Conservation (phyloP, 768 basidiomycete genomes). For the Leccinum truebloodii region DNA sequence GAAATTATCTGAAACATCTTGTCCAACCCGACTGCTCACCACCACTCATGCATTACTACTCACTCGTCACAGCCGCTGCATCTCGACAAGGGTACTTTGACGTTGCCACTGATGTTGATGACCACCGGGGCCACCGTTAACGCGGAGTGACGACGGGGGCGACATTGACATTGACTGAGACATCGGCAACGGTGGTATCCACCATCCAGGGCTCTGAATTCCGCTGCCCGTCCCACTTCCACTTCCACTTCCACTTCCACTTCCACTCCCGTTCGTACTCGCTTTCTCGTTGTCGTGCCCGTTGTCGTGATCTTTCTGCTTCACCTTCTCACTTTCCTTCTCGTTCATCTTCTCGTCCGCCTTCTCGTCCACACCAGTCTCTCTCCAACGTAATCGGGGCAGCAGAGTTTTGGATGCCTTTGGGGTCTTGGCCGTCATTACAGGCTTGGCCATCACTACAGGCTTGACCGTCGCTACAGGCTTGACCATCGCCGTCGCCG, state of each 20-base stretch:
- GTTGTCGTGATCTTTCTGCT: not conserved
- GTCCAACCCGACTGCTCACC: no score
- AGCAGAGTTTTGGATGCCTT: not conserved
- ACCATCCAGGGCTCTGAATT: not conserved
- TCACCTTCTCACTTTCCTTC: not conserved
- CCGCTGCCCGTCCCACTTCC: not conserved
- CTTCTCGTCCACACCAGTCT: not conserved
- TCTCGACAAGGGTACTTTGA: constrained; percentile 9
- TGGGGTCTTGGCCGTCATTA: not conserved
- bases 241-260: no score
- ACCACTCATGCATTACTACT: constrained; percentile 15
- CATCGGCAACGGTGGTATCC: not conserved
- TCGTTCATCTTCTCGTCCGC: not conserved
- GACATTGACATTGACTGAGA: not conserved
- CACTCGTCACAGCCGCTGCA: not conserved
- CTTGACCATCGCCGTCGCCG: not conserved
- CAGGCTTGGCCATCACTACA: constrained; percentile 3
- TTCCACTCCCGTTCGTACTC: constrained; percentile 4
- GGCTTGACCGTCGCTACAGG: constrained; percentile 7
- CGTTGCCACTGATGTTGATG: not conserved
- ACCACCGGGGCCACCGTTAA: not conserved
- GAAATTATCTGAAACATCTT: no score
- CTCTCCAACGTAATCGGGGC: not conserved
- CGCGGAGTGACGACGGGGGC: not conserved
- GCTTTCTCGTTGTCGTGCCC: not conserved